Evolutionary conservation across 2,329 filamentous ascomycete species (phyloP), one percentile per base, ranked within the genome.

Genomic region (Hymenoscyphus fraxineus): DNA sequence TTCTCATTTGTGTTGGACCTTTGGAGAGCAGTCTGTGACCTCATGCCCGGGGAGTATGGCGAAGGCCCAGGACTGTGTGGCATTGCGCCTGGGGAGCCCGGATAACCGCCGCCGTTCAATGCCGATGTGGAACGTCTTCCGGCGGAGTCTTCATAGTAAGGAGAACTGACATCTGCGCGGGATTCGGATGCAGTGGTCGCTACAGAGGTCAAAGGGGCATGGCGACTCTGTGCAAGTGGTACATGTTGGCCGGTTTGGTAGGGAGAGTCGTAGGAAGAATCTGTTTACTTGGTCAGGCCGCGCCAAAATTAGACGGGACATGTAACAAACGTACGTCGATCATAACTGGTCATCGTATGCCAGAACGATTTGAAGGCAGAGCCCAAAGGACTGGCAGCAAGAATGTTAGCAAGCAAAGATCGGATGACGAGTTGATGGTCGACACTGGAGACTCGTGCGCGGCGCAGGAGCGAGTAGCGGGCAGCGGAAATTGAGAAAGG

Each of bases 171-270:
- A 76, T 98, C 93, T 71, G 88, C 85, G 72, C 92, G 90, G 63
- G 94, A 98, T 73, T 97, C 94, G 69, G 89, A 87, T 66, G 93
- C 93, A 73, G 81, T 87, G 56, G 93, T 96, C 64, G 92, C 90
- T 74, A 97, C 88, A 60, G 93, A 93, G 54, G 92, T 94, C 74
- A 98, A 85, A 67, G 91, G 89, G 70, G 88, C 87, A 78, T 93
- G 88, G 70, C 92, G 87, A 77, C 87, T 90, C 78, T 93, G 90
- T 69, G 89, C 88, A 66, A 98, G 86, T 67, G 93, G 93, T 66
- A 97, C 91, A 79, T 97, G 94, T 76, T 90, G 88, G 69, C 93
- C 93, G 66, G 91, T 92, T 76, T 93, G 89, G 80, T 96, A 96
- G 60, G 95, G 93, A 65, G 94, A 96, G 80, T 99, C 92, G 82